Evolutionary conservation across 495 filamentous ascomycete species (phyloP).

Genomic region (Letharia lupina): DNA sequence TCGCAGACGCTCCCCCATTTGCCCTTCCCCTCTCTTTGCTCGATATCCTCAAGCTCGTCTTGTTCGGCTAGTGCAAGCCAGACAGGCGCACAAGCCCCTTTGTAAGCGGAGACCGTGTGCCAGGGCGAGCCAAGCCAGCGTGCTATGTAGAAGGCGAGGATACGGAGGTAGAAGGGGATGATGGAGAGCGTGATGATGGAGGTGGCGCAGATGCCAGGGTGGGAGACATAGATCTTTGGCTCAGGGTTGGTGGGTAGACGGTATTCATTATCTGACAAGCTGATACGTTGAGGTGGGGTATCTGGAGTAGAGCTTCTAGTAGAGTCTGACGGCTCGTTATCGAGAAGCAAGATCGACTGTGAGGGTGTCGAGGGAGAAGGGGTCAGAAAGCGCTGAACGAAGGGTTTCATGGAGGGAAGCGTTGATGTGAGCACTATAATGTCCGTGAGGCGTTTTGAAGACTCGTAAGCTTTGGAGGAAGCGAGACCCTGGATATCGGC

Average conservation of each 20-base stretch:
- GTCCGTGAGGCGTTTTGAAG: slow-evolving; percentile 78
- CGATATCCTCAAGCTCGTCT: slow-evolving; percentile 52
- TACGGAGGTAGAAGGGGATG: slow-evolving; percentile 56
- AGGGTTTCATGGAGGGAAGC: slow-evolving; percentile 54
- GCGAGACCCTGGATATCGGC: slow-evolving; percentile 71
- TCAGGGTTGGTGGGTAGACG: slow-evolving; percentile 6
- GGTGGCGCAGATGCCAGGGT: slow-evolving; percentile 82
- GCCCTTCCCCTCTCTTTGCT: slow-evolving; percentile 41
- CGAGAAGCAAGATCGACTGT: slow-evolving; percentile 19
- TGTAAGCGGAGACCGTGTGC: slow-evolving; percentile 68
- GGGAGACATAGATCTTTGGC: slow-evolving; percentile 65
- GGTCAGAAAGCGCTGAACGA: slow-evolving; percentile 44
- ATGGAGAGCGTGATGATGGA: slow-evolving; percentile 62
- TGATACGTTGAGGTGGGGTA: slow-evolving; percentile 14
- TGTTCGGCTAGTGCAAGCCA: slow-evolving; percentile 72
- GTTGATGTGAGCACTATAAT: slow-evolving; percentile 66
- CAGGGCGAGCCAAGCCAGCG: slow-evolving; percentile 80
- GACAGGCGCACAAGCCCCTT: slow-evolving; percentile 65
- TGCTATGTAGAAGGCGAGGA: slow-evolving; percentile 57
- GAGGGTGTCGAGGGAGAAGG: slow-evolving; percentile 27
- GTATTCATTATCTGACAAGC: slow-evolving; percentile 15
- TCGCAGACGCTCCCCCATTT: slow-evolving; percentile 82
- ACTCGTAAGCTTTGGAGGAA: slow-evolving; percentile 62
- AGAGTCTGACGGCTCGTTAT: slow-evolving; percentile 10
- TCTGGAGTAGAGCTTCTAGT: slow-evolving; percentile 3